Evolutionary conservation across 495 filamentous ascomycete species (phyloP).

Genomic region (Podospora anserina): DNA sequence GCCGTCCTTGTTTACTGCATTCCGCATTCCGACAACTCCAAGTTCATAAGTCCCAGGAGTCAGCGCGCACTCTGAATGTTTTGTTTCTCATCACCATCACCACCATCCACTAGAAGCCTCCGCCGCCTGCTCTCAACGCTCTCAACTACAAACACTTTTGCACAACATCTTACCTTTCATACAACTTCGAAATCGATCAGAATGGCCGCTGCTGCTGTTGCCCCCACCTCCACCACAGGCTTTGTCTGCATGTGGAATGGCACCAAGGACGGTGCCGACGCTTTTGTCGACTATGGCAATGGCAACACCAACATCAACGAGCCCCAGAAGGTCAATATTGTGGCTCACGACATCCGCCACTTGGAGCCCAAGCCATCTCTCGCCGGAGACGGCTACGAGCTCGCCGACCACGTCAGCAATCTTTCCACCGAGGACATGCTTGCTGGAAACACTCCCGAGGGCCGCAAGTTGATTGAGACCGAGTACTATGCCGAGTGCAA

Average conservation of each 20-base stretch:
- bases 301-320: conserved; percentile 10
- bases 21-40: neutral
- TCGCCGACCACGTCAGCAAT: neutral
- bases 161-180: neutral
- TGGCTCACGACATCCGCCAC: conserved; percentile 4
- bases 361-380: neutral
- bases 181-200: neutral
- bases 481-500: conserved; percentile 7
- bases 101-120: neutral
- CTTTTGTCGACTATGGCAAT: conserved; percentile 6
- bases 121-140: neutral
- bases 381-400: conserved; percentile 2
- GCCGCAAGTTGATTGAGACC: conserved; percentile 1
- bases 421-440: conserved; percentile 4
- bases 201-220: conserved; percentile 4
- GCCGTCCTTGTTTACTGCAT: neutral
- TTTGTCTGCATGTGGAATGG: conserved; percentile 12
- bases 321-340: conserved; percentile 7
- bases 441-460: conserved; percentile 4
- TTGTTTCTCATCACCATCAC: neutral
- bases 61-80: neutral
- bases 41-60: neutral
- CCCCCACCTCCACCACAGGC: conserved; percentile 6
- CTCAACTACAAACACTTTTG: neutral
- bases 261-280: conserved; percentile 3